A percentile compares a stretch with the other conserved stretches of the same genome.
phyloP scores from a whole-genome alignment of 768 basidiomycete genomes.

The Suillus clintonianus region DNA sequence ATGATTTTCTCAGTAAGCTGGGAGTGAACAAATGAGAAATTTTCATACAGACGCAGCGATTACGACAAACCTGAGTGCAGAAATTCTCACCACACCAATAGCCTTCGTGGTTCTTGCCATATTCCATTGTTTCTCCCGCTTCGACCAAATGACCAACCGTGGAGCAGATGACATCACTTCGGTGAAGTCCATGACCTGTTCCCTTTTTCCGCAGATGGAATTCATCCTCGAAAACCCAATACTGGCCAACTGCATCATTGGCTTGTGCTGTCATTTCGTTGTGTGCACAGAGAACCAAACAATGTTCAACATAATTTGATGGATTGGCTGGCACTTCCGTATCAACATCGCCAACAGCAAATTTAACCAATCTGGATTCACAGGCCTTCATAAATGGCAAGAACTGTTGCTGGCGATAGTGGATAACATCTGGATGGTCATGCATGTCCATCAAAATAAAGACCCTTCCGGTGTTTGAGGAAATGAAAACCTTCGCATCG shows the following conservation, averaged over 20 bases:
- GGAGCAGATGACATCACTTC: conserved; percentile 38
- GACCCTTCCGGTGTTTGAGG: conserved; percentile 15
- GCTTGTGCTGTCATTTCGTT: conserved; percentile 44
- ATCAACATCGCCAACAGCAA: conserved; percentile 14
- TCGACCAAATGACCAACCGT: conserved; percentile 32
- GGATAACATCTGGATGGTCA: conserved; percentile 20
- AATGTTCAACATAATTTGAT: conserved; percentile 18
- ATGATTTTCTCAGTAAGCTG: too few relatives aligned
- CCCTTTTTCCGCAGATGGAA: conserved; percentile 40
- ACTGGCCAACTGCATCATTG: conserved; percentile 33
- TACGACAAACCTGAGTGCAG: conserved; percentile 35
- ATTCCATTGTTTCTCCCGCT: conserved; percentile 36
- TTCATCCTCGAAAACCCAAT: conserved; percentile 38
- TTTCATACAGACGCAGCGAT: background rate
- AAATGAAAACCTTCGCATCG: conserved; percentile 3
- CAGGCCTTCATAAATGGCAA: conserved; percentile 23
- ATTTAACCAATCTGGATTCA: conserved; percentile 6
- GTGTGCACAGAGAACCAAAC: conserved; percentile 27
- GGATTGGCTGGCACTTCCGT: background rate
- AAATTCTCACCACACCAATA: conserved; percentile 39
- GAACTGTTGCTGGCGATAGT: conserved; percentile 17
- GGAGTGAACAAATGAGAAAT: background rate
- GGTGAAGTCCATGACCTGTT: conserved; percentile 37
- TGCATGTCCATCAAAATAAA: conserved; percentile 24
- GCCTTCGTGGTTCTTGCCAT: conserved; percentile 47